Evolutionary conservation across 2,329 filamentous ascomycete species (phyloP), one percentile per base, ranked within the genome.

Genomic region (Diplodia scrobiculata): DNA sequence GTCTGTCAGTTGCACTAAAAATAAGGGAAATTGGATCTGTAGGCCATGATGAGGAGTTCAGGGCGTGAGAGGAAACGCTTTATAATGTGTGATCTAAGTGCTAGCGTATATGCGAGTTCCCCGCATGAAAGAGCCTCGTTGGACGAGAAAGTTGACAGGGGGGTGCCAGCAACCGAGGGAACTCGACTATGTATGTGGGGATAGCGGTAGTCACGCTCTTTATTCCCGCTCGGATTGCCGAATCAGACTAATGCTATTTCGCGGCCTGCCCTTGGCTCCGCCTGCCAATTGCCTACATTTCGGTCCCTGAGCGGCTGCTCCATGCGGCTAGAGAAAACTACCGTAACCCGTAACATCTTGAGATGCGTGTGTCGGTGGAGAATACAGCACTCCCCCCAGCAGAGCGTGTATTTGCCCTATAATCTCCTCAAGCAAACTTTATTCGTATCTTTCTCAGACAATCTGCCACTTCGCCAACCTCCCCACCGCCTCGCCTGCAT

Each of bases 391-490:
- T 38, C 36, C 4, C 11, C 11, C 4, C 36, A 38, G 36, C 36
- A 5, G 11, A 38, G 36, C 36, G 36, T 38, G 36, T 9, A 4
- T 38, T 38, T 38, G 36, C 36, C 6, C 6, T 3, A 2, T 36
- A 45, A 13, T 27, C 21, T 13, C 27, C 17, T 27, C 27, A 17
- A 29, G 17, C 17, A 10, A 1, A 54, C n/a, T n/a, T n/a, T 1
- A 11, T 21, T 25, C 29, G 17, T 5, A 36, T 36, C 7, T 9
- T 21, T 21, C 21, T 59, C 38, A 59, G 4, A 45, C 29, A 25
- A 62, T 50, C 45, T 94, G 89, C 93, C 93, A 97, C 69, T 80
- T 81, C 2, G 87, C 94, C 69, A 98, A 77, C 79, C 93, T 89
- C 2, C 91, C 94, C 4, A 95, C 80, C 38, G 81, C 87, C 77